These are phyloP conservation scores for Fusarium humuli DNA, from an alignment of 2,329 filamentous ascomycete species.

Conservation along the genomic window DNA sequence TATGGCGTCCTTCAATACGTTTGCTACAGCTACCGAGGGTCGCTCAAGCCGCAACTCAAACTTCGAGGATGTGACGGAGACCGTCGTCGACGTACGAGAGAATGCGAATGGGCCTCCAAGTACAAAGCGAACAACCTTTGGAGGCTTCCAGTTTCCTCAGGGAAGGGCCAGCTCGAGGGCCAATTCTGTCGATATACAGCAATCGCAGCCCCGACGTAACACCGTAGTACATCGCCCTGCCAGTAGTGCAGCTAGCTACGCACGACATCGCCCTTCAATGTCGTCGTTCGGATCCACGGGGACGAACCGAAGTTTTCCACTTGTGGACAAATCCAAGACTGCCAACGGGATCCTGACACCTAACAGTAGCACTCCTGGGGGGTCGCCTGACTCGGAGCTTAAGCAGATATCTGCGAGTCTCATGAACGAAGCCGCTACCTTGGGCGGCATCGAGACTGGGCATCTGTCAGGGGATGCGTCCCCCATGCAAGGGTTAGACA, in stretches of 20 bases:
- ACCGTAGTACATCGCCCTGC: conserved; percentile 58
- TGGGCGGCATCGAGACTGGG: conserved; percentile 52
- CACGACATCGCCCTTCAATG: conserved; percentile 59
- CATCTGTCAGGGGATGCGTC: conserved; percentile 46
- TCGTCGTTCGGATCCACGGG: conserved; percentile 69
- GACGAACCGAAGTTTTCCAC: conserved; percentile 71
- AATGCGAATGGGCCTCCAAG: conserved; percentile 37
- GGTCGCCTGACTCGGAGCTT: conserved; percentile 63
- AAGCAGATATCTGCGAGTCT: conserved; percentile 61
- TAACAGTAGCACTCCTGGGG: conserved; percentile 53
- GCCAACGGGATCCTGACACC: conserved; percentile 59
- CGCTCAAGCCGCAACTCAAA: conserved; percentile 54
- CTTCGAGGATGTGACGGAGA: conserved; percentile 33
- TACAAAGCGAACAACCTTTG: conserved; percentile 45
- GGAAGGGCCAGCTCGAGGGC: conserved; percentile 29
- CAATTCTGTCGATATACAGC: conserved; percentile 44
- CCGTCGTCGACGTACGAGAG: conserved; percentile 38
- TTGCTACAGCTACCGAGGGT: conserved; percentile 68
- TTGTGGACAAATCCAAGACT: conserved; percentile 64
- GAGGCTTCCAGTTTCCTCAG: conserved; percentile 44
- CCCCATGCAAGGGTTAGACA: conserved; percentile 60
- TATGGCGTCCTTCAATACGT: conserved; percentile 64
- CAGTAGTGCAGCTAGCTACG: conserved; percentile 30
- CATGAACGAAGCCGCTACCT: conserved; percentile 60
- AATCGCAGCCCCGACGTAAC: conserved; percentile 43